Conservation (phyloP, 192 early-diverging fungal species). For the Podila minutissima region DNA sequence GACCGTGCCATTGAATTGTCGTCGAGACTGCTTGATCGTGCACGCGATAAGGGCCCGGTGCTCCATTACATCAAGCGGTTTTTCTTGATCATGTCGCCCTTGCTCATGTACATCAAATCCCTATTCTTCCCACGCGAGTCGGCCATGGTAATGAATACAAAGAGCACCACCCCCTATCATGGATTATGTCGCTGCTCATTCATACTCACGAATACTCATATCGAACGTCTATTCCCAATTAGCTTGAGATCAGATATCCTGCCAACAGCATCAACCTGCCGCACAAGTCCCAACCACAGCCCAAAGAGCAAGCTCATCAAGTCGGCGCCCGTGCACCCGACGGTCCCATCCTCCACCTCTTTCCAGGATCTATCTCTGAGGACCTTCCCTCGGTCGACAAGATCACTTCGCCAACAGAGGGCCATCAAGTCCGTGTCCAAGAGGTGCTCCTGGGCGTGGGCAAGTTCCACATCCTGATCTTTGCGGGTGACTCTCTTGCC, state of each 20-base stretch:
- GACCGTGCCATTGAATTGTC: conserved; percentile 35
- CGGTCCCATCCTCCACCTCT: background rate
- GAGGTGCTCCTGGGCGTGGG: conserved; percentile 27
- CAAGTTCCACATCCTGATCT: conserved; percentile 43
- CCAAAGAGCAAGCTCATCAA: conserved; percentile 12
- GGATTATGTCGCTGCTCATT: too few species aligned
- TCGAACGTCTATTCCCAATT: background rate
- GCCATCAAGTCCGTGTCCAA: conserved; percentile 17
- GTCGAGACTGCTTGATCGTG: conserved; percentile 8
- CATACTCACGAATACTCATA: background rate
- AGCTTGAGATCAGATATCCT: conserved; percentile 28
- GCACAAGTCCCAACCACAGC: conserved; percentile 16
- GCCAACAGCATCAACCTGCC: conserved; percentile 34
- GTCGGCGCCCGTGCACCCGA: conserved; percentile 31
- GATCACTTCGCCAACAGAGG: background rate
- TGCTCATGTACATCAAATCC: too few species aligned
- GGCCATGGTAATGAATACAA: too few species aligned
- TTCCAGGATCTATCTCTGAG: too few species aligned
- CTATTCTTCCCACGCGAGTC: too few species aligned
- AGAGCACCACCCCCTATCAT: too few species aligned
- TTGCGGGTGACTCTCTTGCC: conserved; percentile 10
- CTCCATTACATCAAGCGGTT: background rate
- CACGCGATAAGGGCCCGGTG: conserved; percentile 10
- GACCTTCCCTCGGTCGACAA: conserved; percentile 9
- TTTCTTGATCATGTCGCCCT: background rate